Evolutionary conservation across 805 yeast species (phyloP).

Genomic region (Wickerhamiella alocasiicola): DNA sequence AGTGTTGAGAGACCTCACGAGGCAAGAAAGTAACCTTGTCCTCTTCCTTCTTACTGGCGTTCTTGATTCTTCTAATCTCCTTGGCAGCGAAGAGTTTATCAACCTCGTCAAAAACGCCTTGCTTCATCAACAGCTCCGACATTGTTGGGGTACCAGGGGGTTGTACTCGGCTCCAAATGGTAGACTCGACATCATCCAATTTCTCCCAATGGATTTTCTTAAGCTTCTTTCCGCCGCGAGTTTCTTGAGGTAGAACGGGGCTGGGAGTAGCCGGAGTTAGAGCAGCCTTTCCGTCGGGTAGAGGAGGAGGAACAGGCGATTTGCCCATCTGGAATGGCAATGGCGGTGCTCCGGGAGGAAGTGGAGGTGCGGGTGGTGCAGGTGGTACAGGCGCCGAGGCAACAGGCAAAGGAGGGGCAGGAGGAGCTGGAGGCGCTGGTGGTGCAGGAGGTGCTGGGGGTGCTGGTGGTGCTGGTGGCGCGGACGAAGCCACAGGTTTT

Average conservation of each 20-base stretch:
- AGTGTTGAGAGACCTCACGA: conserved; percentile 82
- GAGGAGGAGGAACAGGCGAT: conserved; percentile 25
- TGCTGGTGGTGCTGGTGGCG: conserved; percentile 18
- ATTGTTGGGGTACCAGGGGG: conserved; percentile 41
- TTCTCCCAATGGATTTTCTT: conserved; percentile 98
- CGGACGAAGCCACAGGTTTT: background rate
- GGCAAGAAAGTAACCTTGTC: conserved; percentile 59
- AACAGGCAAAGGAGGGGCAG: conserved; percentile 26
- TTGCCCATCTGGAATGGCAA: conserved; percentile 24
- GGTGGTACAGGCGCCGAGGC: conserved; percentile 16
- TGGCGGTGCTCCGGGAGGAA: conserved; percentile 19
- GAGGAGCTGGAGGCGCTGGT: conserved; percentile 27
- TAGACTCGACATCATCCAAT: conserved; percentile 67
- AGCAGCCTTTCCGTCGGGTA: conserved; percentile 4
- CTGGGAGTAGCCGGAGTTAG: conserved; percentile 4
- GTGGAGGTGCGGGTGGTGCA: conserved; percentile 21
- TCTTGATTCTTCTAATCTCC: conserved; percentile 40
- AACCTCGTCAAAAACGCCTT: conserved; percentile 72
- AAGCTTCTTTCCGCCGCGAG: conserved; percentile 36
- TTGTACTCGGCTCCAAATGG: conserved; percentile 55
- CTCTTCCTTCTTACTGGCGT: conserved; percentile 35
- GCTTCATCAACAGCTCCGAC: conserved; percentile 51
- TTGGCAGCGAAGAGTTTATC: conserved; percentile 82
- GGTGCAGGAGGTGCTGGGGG: conserved; percentile 20
- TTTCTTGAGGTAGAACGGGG: background rate